Evolutionary conservation across 2,329 filamentous ascomycete species (phyloP).

Genomic region (Camillea tinctor): DNA sequence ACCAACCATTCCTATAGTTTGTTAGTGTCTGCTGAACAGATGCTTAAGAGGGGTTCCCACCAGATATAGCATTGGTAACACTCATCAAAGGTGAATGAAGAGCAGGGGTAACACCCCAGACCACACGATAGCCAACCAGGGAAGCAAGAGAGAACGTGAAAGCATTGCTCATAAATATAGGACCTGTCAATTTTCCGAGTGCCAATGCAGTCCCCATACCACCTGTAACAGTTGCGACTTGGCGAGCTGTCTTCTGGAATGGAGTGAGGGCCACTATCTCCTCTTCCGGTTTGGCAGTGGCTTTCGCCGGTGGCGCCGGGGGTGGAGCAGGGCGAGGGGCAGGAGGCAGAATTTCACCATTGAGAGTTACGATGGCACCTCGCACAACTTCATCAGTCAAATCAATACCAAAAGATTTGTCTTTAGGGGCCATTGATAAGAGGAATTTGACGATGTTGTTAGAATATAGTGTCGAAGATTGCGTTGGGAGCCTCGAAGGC

Average conservation of each 20-base stretch:
- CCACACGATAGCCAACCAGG: constrained; percentile 81
- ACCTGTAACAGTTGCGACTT: constrained; percentile 72
- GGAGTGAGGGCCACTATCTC: constrained; percentile 70
- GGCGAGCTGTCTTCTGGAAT: constrained; percentile 75
- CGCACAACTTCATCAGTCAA: constrained; percentile 82
- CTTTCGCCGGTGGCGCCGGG: constrained; percentile 48
- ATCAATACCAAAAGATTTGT: constrained; percentile 78
- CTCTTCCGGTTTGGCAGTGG: constrained; percentile 43
- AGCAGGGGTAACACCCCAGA: constrained; percentile 82
- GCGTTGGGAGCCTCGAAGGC: constrained; percentile 80
- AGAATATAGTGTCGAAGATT: constrained; percentile 86
- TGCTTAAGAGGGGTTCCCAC: constrained; percentile 30
- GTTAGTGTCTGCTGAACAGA: constrained; percentile 14
- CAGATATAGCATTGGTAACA: constrained; percentile 89
- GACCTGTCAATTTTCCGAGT: constrained; percentile 77
- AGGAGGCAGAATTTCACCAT: constrained; percentile 73
- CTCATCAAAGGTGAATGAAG: constrained; percentile 90
- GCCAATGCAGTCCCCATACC: constrained; percentile 75
- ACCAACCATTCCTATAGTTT: constrained; percentile 69
- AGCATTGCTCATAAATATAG: constrained; percentile 83
- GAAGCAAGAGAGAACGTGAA: constrained; percentile 84
- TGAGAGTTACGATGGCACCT: constrained; percentile 77
- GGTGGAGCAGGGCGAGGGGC: constrained; percentile 66
- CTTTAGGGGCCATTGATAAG: constrained; percentile 74
- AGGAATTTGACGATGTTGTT: constrained; percentile 93